Evolutionary conservation across 129 eudicot species (phyloP).

Genomic region (Daucus carota): DNA sequence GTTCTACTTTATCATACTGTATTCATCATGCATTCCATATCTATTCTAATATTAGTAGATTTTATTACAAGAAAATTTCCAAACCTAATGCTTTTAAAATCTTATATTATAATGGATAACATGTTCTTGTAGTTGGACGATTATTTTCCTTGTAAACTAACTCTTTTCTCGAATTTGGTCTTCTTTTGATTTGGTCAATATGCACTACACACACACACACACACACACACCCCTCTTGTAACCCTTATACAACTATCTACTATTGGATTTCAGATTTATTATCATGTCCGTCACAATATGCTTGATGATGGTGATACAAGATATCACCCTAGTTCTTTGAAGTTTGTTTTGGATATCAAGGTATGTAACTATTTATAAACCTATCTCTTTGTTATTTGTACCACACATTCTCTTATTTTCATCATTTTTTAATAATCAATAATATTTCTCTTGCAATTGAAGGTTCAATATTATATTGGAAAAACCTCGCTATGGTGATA

Average conservation of each 20-base stretch:
- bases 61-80: no score
- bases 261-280: not conserved
- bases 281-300: not conserved
- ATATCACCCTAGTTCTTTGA: not conserved
- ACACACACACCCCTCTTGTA: no score
- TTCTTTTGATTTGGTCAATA: no score
- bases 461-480: no score
- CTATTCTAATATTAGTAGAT: no score
- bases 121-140: no score
- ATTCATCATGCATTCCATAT: not conserved
- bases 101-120: no score
- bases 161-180: not conserved
- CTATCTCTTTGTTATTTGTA: not conserved
- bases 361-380: not conserved
- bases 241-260: not conserved
- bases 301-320: not conserved
- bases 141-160: not conserved
- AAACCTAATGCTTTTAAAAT: no score
- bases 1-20: not conserved
- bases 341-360: not conserved
- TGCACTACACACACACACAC: no score
- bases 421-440: no score
- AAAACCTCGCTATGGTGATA: no score
- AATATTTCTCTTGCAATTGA: not conserved
- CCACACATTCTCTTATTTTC: no score